Evolutionary conservation across 169 alveolate genomes (phyloP).

Genomic region (Cytauxzoon felis): DNA sequence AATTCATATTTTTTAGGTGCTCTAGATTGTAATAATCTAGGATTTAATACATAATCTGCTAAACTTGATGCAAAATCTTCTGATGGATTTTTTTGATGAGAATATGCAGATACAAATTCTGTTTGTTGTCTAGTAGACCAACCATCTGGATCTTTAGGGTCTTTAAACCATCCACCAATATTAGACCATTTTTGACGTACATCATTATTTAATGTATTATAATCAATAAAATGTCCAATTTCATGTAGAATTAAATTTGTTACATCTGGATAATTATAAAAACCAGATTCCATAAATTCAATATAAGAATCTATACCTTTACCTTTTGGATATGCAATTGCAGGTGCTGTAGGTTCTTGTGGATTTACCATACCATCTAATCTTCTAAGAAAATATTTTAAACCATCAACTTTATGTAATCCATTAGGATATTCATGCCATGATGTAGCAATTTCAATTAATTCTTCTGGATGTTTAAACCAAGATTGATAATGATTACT

Average conservation of each 20-base stretch:
- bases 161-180: conserved; percentile 70
- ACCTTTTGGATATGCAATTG: conserved; percentile 78
- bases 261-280: conserved; percentile 65
- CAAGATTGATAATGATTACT: conserved; percentile 68
- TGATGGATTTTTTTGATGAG: conserved; percentile 74
- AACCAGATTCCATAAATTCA: conserved; percentile 77
- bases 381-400: conserved; percentile 65
- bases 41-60: conserved; percentile 69
- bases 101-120: conserved; percentile 71
- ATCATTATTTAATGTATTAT: conserved; percentile 53
- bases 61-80: conserved; percentile 75
- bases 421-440: conserved; percentile 78
- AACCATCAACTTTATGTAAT: conserved; percentile 70
- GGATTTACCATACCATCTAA: conserved; percentile 72
- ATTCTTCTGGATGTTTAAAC: conserved; percentile 73
- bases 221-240: conserved; percentile 67
- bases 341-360: conserved; percentile 77
- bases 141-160: conserved; percentile 68
- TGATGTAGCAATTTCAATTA: conserved; percentile 71
- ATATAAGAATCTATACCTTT: conserved; percentile 59
- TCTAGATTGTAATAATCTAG: conserved; percentile 60
- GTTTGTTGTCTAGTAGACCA: conserved; percentile 72
- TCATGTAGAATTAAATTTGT: conserved; percentile 70
- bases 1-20: conserved; percentile 51
- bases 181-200: conserved; percentile 48